Evolutionary conservation across 306 rosid species (phyloP), one percentile per base, ranked within the genome.

Genomic region (Trifolium pratense): DNA sequence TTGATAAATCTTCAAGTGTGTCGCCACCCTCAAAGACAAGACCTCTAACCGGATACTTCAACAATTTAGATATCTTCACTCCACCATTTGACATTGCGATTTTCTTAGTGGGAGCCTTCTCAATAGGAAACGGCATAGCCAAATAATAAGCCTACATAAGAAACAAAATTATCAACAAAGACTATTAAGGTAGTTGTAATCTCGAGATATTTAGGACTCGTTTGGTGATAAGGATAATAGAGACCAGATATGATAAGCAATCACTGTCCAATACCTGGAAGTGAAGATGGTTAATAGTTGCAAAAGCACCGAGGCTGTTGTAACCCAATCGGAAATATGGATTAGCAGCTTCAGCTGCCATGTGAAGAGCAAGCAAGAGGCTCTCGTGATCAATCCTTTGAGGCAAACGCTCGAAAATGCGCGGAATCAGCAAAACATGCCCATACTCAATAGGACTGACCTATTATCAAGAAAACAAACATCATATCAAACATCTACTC

Each of bases 271-370:
- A 18, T 76, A 93, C 98, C 97, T 93, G 98, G 84, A 90, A 93
- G 86, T 93, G 98, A 77, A 93, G 98, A 84, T 93, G 98, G 79
- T 93, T 93, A 84, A 93, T 93, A 32, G 98, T 93, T n/a, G 98
- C 97, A 71, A 93, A 93, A 45, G 98, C 98, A 60, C 98, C 98
- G 76, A 93, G 80, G 85, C 98, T 93, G 85, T 93, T 93, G 85
- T 93, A 93, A 66, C 98, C 98, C 81, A 93, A 36, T 14, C 98
- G 89, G 58, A 93, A 93, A 81, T 87, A 87, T 0, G 92, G 87
- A 75, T 78, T 87, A 18, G 82, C 86, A 1, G 97, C 98, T 85
- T 87, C 98, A 1, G 52, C 87, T 0, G 96, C 97, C 98, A 93
- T 89, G 77, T 87, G 87, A 75, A 93, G 87, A 6, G 98, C 98